phyloP scores from a whole-genome alignment of 495 filamentous ascomycete species.

The Lineolata rhizophorae region DNA sequence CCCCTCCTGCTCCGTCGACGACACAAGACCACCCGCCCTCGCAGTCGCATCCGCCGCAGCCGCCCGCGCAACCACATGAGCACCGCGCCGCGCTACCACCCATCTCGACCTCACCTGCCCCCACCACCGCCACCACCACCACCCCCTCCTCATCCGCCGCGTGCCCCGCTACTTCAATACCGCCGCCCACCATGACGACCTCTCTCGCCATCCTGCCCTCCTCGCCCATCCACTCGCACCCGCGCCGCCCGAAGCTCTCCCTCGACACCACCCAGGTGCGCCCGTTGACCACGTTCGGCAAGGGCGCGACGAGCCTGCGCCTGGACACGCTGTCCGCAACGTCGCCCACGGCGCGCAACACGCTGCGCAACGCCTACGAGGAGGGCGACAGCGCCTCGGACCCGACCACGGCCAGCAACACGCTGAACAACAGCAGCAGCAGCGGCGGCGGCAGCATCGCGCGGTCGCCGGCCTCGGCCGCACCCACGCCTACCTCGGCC shows the following conservation, averaged over 20 bases:
- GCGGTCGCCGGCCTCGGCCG: conserved; percentile 21
- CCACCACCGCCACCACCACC: conserved; percentile 13
- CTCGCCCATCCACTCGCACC: conserved; percentile 9
- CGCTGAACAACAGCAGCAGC: neutral
- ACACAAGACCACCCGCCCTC: too few species aligned
- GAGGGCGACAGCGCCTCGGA: conserved; percentile 29
- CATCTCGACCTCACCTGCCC: too few species aligned
- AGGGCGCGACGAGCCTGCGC: conserved; percentile 23
- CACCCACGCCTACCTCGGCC: conserved; percentile 11
- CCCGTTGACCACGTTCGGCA: conserved; percentile 26
- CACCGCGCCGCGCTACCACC: too few species aligned
- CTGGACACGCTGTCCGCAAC: conserved; percentile 35
- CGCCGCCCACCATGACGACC: conserved; percentile 12
- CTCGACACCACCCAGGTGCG: conserved; percentile 43
- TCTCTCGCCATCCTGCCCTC: conserved; percentile 17
- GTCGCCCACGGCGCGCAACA: conserved; percentile 65
- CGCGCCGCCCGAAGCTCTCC: conserved; percentile 49
- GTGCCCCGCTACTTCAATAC: conserved; percentile 5
- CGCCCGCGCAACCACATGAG: too few species aligned
- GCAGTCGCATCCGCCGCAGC: too few species aligned
- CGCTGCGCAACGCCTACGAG: conserved; percentile 59
- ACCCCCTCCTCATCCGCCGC: conserved; percentile 9
- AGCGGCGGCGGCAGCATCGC: conserved; percentile 1
- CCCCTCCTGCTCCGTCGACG: too few species aligned
- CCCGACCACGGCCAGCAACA: conserved; percentile 2